Evolutionary conservation across 768 basidiomycete genomes (phyloP).

Genomic region (Collybia sordida): DNA sequence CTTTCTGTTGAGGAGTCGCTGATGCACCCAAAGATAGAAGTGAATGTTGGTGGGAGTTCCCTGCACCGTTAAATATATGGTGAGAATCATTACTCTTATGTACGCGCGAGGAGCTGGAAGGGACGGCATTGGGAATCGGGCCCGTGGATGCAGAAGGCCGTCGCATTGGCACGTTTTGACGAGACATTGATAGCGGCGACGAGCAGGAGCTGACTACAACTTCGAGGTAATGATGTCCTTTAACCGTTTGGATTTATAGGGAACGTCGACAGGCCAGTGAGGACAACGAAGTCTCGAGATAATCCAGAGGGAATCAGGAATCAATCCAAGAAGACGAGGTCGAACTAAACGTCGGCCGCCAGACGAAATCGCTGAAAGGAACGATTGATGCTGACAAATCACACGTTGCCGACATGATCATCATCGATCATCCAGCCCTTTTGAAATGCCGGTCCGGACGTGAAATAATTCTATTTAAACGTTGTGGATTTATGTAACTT

Average conservation of each 20-base stretch:
- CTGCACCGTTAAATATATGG: slow-evolving; percentile 29
- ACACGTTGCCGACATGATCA: slow-evolving; percentile 6
- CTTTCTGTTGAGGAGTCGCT: slow-evolving; percentile 75
- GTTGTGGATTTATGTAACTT: too few relatives aligned
- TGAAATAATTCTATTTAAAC: too few relatives aligned
- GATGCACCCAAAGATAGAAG: slow-evolving; percentile 32
- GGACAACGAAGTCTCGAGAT: slow-evolving; percentile 11
- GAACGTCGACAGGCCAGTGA: slow-evolving; percentile 13
- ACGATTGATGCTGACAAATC: slow-evolving; percentile 25
- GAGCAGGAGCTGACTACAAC: neutral
- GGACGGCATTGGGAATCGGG: slow-evolving; percentile 23
- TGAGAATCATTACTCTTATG: slow-evolving; percentile 68
- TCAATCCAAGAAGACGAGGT: slow-evolving; percentile 24
- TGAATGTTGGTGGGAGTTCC: slow-evolving; percentile 28
- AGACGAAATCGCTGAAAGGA: slow-evolving; percentile 17
- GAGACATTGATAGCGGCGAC: slow-evolving; percentile 12
- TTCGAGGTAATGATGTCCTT: neutral
- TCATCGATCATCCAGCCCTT: neutral
- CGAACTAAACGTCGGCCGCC: slow-evolving; percentile 12
- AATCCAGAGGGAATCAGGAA: slow-evolving; percentile 16
- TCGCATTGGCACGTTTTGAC: slow-evolving; percentile 45
- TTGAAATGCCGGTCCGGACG: neutral
- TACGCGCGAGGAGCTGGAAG: slow-evolving; percentile 41
- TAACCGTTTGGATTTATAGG: slow-evolving; percentile 7
- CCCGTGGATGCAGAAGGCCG: slow-evolving; percentile 61